Base-by-base conservation (phyloP, 2,329 filamentous ascomycete genomes). In the Colletotrichum navitas region DNA sequence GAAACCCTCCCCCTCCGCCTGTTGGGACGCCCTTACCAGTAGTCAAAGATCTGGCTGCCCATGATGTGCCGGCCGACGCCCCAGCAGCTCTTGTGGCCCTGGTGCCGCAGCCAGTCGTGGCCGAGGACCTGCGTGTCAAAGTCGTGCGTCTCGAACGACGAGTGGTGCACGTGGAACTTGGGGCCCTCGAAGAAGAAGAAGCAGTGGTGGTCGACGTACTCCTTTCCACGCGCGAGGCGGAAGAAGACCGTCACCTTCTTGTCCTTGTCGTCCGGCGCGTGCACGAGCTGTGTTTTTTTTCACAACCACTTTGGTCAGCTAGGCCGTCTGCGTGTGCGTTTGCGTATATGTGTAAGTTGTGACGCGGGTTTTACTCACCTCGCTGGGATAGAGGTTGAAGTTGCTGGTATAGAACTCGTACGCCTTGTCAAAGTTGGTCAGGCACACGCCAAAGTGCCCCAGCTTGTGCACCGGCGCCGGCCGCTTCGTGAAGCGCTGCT, bases 61-160 rank as follows among this genome's bases (percentile, higher is more conserved):
- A 93, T 84, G 29, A 93, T 86, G 81, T 93, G 91, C 63, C 92
- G 81, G 0, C 92, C 92, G 0, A 94, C 88, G 1, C 92, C 92
- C 92, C 92, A 94, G 73, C 90, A 90, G 75, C 85, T 87, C 76
- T 85, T 85, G 77, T 92, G 92, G 1, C 88, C 88, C 78, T 90
- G 88, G 73, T 88, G 81, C 2, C 83, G 83, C 73, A 94, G 81
- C 89, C 90, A 93, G 76, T 92, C 87, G 80, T 94, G 92, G 1
- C 92, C 92, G 3, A 93, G 82, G 41, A 89, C 84, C 82, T 93
- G 91, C 5, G 89, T 88, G 77, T 94, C 91, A 75, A 91, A 92
- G 78, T 93, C 91, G 75, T 92, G 88, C 5, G 92, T 90, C 80
- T 93, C 92, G 74, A 91, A 93, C 2, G 86, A 89, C 24, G 87